Evolutionary conservation across 2,329 filamentous ascomycete species (phyloP), one percentile per base, ranked within the genome.

Genomic region (Coniochaeta pulveracea): DNA sequence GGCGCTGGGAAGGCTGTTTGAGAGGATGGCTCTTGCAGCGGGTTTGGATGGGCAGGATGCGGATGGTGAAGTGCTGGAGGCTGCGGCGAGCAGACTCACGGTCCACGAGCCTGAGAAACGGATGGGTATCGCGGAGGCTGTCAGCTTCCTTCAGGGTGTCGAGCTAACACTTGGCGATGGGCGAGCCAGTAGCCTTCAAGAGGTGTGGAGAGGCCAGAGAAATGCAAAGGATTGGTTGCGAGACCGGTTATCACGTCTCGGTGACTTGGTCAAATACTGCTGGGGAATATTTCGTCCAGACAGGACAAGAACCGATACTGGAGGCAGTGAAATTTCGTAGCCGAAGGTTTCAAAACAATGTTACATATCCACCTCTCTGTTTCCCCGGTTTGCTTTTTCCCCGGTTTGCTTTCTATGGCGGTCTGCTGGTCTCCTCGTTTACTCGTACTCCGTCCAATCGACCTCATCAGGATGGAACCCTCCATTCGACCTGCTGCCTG

Each of bases 51-150:
- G 24, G 6, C 24, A 26, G 24, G 24, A 7, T 26, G 24, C 24
- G 24, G 24, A 26, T 26, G 24, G 24, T 26, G 24, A n/a, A 26
- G 24, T 26, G 24, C 24, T 26, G 11, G 6, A 26, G 11, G 24
- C 24, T 26, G 24, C 24, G 24, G 24, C 24, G 24, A 26, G 24
- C 15, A 14, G 24, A 14, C 24, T 26, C 15, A 26, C 15, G 24
- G 24, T 26, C 15, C 24, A 26, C 24, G 24, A 26, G n/a, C 24
- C 11, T 26, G 24, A 26, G 24, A 26, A 26, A 26, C 24, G 24
- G 24, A 26, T 26, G 24, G 24, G 24, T n/a, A 26, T 26, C 15
- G 6, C 24, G 24, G 24, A 26, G 24, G 24, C 15, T 26, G 24
- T 26, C 24, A 26, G 24, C 15, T 26, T 6, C 11, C 24, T 26